These are phyloP conservation scores for Penicillium hordei DNA, from an alignment of 2,329 filamentous ascomycete species.

Conservation along the genomic window DNA sequence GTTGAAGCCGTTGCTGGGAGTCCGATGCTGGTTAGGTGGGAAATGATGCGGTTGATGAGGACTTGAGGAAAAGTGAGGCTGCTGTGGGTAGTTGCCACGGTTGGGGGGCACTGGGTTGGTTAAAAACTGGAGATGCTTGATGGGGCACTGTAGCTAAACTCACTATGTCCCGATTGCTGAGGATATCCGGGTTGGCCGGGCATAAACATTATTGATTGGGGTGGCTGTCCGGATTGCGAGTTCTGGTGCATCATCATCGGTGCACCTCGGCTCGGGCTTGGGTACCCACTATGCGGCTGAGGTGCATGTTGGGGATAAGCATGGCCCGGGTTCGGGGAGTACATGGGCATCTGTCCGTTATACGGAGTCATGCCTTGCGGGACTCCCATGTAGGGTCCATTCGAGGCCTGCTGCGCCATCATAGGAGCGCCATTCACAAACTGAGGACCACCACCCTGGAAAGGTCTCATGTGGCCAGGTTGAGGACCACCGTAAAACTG, in stretches of 20 bases:
- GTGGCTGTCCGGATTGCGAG: conserved; percentile 81
- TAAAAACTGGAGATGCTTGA: conserved; percentile 39
- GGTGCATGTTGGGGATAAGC: conserved; percentile 58
- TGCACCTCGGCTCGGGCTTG: conserved; percentile 82
- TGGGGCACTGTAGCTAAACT: conserved; percentile 45
- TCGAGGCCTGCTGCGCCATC: conserved; percentile 76
- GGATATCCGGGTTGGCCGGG: conserved; percentile 74
- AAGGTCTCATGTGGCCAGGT: conserved; percentile 69
- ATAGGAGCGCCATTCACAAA: conserved; percentile 71
- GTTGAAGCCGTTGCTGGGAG: conserved; percentile 56
- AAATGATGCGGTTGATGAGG: conserved; percentile 66
- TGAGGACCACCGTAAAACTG: conserved; percentile 69
- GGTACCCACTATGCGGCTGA: conserved; percentile 69
- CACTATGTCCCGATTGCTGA: conserved; percentile 72
- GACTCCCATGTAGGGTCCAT: conserved; percentile 67
- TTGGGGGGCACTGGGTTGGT: conserved; percentile 57
- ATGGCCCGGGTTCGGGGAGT: conserved; percentile 72
- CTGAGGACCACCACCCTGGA: conserved; percentile 69
- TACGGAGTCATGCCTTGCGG: conserved; percentile 69
- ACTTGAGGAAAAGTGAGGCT: conserved; percentile 65
- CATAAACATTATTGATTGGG: conserved; percentile 69
- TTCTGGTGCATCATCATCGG: conserved; percentile 95
- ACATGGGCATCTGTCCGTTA: conserved; percentile 76
- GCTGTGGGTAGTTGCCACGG: conserved; percentile 59
- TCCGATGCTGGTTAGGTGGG: conserved; percentile 57